Percentiles rank a stretch among this genome's conserved stretches.
phyloP scores from a whole-genome alignment of 2,329 filamentous ascomycete species.

The Hymenoscyphus occultus region DNA sequence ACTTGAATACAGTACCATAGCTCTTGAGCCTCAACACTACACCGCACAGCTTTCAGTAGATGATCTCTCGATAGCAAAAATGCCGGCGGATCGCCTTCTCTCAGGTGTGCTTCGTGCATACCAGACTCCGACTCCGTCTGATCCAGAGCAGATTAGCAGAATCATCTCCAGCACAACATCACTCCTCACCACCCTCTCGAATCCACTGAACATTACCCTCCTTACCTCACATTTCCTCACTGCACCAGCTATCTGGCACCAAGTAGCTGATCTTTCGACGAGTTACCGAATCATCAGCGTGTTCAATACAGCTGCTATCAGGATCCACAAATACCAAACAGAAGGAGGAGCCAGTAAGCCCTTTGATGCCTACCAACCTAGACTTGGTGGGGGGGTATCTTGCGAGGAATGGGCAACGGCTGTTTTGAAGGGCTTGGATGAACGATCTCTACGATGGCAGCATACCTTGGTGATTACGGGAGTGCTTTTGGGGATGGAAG shows the following conservation, averaged over 20 bases:
- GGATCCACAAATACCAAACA: constrained; percentile 36
- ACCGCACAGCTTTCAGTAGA: constrained; percentile 5
- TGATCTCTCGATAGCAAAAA: constrained; percentile 21
- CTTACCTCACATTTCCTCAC: constrained; percentile 56
- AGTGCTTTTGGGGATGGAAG: constrained; percentile 57
- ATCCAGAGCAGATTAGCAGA: constrained; percentile 28
- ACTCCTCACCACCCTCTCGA: constrained; percentile 55
- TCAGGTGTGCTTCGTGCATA: constrained; percentile 35
- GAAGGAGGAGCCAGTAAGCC: constrained; percentile 30
- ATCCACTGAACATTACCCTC: constrained; percentile 57
- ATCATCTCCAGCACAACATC: constrained; percentile 51
- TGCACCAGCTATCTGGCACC: constrained; percentile 55
- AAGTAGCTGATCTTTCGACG: constrained; percentile 49
- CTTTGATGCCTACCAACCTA: constrained; percentile 36
- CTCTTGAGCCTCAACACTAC: constrained; percentile 6
- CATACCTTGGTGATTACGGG: constrained; percentile 64
- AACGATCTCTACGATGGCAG: constrained; percentile 65
- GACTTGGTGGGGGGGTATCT: constrained; percentile 49
- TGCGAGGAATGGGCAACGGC: constrained; percentile 41
- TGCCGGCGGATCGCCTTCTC: constrained; percentile 36
- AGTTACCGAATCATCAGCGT: constrained; percentile 53
- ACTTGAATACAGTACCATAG: too few relatives aligned
- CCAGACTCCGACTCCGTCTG: constrained; percentile 27
- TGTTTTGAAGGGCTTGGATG: constrained; percentile 40
- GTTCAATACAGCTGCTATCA: constrained; percentile 51